phyloP scores from a whole-genome alignment of 1,284 basidiomycete genomes.

The Phlebopus sp. region DNA sequence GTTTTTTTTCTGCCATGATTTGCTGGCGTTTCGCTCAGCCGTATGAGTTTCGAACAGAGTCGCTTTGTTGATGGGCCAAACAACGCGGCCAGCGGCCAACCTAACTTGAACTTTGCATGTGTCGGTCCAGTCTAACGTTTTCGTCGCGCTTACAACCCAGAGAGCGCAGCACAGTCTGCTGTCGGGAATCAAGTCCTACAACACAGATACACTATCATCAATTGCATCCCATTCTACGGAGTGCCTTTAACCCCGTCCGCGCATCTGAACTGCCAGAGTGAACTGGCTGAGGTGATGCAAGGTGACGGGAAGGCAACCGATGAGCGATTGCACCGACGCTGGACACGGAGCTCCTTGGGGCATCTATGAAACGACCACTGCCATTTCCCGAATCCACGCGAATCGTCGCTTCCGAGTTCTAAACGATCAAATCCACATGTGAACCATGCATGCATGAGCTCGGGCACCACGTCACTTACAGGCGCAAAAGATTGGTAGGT shows the following conservation, averaged over 20 bases:
- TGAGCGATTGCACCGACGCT: background rate
- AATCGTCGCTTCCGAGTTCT: too few species aligned
- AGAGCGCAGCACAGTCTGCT: too few species aligned
- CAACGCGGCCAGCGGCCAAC: too few species aligned
- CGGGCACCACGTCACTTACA: background rate
- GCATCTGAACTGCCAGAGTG: background rate
- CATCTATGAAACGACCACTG: background rate
- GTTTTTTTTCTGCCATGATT: background rate
- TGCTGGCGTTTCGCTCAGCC: background rate
- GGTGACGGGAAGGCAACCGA: background rate
- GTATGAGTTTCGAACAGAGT: too few species aligned
- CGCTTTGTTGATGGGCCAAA: too few species aligned
- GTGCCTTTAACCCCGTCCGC: background rate
- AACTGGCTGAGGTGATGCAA: background rate
- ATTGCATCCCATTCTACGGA: background rate
- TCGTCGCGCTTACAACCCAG: too few species aligned
- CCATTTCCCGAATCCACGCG: background rate
- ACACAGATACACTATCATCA: too few species aligned
- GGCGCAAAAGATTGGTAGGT: conserved; percentile 1
- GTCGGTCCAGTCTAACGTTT: too few species aligned
- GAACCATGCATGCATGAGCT: background rate
- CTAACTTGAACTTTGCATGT: too few species aligned
- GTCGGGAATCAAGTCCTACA: too few species aligned
- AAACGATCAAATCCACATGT: background rate
- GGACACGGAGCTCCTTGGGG: background rate